These are phyloP conservation scores for Trichoderma asperelloides DNA, from an alignment of 495 filamentous ascomycete genomes.

Conservation along the genomic window DNA sequence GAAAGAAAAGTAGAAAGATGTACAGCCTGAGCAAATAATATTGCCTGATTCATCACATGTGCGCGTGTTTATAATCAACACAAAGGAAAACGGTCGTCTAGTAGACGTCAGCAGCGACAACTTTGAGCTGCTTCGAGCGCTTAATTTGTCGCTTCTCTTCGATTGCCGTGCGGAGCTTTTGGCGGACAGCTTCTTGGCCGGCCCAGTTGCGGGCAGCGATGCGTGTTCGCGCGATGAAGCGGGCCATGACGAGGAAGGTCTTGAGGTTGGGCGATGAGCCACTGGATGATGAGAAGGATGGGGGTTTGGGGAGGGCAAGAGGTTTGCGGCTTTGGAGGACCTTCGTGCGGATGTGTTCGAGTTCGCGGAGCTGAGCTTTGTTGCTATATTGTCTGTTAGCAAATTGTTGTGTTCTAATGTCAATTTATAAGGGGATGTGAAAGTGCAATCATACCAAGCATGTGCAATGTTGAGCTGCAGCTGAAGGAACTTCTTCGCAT, in stretches of 20 bases:
- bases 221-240: slow-evolving; percentile 34
- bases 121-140: slow-evolving; percentile 15
- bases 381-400: slow-evolving; percentile 50
- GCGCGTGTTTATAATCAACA: neutral
- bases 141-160: slow-evolving; percentile 30
- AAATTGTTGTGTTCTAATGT: slow-evolving; percentile 9
- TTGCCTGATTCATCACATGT: neutral
- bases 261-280: slow-evolving; percentile 19
- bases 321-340: slow-evolving; percentile 16
- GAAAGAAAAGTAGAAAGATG: neutral
- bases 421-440: slow-evolving; percentile 10
- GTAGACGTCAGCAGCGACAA: neutral
- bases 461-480: slow-evolving; percentile 74
- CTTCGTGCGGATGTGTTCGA: slow-evolving; percentile 56
- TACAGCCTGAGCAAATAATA: neutral
- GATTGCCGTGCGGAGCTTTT: slow-evolving; percentile 27
- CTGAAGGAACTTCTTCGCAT: slow-evolving; percentile 65
- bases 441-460: slow-evolving; percentile 64
- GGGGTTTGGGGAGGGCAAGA: slow-evolving; percentile 3
- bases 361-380: slow-evolving; percentile 77
- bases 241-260: slow-evolving; percentile 24
- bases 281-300: neutral
- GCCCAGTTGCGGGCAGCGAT: slow-evolving; percentile 32
- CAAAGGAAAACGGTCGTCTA: neutral
- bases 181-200: slow-evolving; percentile 28